These are phyloP conservation scores for Collariella sp. DNA, from an alignment of 495 filamentous ascomycete genomes.

Conservation along the genomic window DNA sequence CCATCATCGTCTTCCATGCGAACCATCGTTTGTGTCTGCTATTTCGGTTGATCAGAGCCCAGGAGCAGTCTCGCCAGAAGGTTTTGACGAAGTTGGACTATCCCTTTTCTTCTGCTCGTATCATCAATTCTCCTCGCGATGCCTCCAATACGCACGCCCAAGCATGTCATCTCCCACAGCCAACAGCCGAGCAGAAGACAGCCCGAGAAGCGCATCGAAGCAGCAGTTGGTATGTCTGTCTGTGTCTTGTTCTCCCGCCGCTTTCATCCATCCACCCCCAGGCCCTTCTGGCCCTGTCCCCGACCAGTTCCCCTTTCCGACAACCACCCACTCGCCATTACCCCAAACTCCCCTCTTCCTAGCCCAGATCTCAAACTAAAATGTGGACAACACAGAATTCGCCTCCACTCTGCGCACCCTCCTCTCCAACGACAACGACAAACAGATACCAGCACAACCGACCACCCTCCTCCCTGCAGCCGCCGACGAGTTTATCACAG, in stretches of 20 bases:
- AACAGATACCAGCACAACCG: slow-evolving; percentile 8
- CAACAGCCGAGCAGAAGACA: not conserved
- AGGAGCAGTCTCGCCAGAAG: no score
- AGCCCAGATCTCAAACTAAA: not conserved
- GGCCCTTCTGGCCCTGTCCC: not conserved
- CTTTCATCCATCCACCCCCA: not conserved
- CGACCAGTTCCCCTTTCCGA: not conserved
- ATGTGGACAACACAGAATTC: slow-evolving; percentile 14
- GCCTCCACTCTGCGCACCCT: slow-evolving; percentile 10
- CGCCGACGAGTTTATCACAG: slow-evolving; percentile 24
- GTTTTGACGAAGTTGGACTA: no score
- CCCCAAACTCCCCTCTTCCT: not conserved
- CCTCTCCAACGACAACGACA: slow-evolving; percentile 19
- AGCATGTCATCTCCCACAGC: not conserved
- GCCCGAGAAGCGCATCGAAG: slow-evolving; percentile 17
- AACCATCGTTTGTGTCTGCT: no score
- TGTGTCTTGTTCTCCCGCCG: not conserved
- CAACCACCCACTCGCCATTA: not conserved
- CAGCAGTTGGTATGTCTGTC: slow-evolving; percentile 13
- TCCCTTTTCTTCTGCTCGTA: not conserved
- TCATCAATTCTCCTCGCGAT: not conserved
- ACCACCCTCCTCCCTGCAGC: slow-evolving; percentile 12
- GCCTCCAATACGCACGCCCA: not conserved
- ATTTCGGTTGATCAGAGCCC: no score
- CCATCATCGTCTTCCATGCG: not conserved